Evolutionary conservation across 1,284 basidiomycete genomes (phyloP), one percentile per base, ranked within the genome.

Genomic region (Ceratobasidium sp.): DNA sequence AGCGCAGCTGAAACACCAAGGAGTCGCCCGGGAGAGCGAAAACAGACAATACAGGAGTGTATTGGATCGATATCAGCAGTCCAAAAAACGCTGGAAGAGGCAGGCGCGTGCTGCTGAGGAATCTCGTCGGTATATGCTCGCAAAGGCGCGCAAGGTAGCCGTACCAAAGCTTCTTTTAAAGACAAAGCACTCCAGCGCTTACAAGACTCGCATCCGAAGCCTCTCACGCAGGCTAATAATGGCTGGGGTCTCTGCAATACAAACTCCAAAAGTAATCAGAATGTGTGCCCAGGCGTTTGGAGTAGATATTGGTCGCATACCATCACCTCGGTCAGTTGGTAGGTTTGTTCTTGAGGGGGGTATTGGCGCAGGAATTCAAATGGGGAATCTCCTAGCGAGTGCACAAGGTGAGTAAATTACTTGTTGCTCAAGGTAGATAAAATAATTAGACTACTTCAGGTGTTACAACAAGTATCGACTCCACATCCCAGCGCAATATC

Each of bases 391-490:
- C 13, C n/a, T 50, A 35, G 46, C 58, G 4, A 23, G 4, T 18
- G 28, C 58, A 61, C 26, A 38, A 61, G 58, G 59, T 62, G 43
- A 44, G 18, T 23, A n/a, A 8, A 13, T 8, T 8, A n/a, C n/a
- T n/a, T n/a, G n/a, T n/a, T n/a, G n/a, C n/a, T n/a, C n/a, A n/a
- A n/a, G n/a, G n/a, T n/a, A n/a, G n/a, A n/a, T n/a, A n/a, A n/a
- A n/a, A n/a, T n/a, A n/a, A n/a, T n/a, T n/a, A n/a, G n/a, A 13
- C 32, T 44, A 2, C 18, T 14, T 35, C 43, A 66, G 63, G 63
- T 52, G 26, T 50, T 14, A 66, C 63, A 11, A 66, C 63, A 18
- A 66, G 63, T 32, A 66, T 66, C 47, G 63, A 66, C 32, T 66
- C 63, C 6, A 66, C 47, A 6, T 66, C 49, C 38, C 63, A 66